A percentile compares a stretch with the other conserved stretches of the same genome.
phyloP scores from a whole-genome alignment of 768 basidiomycete species.

The Lanmaoa pseudosensibilis region DNA sequence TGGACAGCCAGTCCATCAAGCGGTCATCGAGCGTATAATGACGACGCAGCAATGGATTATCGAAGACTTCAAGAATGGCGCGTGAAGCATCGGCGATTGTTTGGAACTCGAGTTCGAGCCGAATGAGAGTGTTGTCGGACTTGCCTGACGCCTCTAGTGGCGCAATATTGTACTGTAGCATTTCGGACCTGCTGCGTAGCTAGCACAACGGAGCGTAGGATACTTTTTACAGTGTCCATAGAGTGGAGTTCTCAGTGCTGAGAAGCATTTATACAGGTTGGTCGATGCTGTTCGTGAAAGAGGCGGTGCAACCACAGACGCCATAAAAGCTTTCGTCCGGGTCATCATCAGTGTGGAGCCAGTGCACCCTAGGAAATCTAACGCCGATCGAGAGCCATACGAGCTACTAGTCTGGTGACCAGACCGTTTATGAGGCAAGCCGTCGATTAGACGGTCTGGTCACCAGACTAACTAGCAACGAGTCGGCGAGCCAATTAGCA shows the following conservation, averaged over 20 bases:
- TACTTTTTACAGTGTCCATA: slow-evolving; percentile 8
- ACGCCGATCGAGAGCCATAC: too few relatives aligned
- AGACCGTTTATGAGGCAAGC: too few relatives aligned
- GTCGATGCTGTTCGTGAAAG: too few relatives aligned
- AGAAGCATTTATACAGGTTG: too few relatives aligned
- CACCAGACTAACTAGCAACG: too few relatives aligned
- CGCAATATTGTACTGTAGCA: neutral
- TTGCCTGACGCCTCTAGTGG: neutral
- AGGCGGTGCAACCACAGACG: too few relatives aligned
- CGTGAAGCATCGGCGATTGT: slow-evolving; percentile 2
- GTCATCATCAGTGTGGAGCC: too few relatives aligned
- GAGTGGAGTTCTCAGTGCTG: neutral
- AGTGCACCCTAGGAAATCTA: too few relatives aligned
- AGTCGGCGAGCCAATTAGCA: too few relatives aligned
- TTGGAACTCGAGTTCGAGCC: slow-evolving; percentile 4
- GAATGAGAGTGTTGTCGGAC: slow-evolving; percentile 6
- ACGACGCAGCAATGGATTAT: neutral
- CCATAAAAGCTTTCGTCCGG: too few relatives aligned
- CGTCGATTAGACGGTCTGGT: too few relatives aligned
- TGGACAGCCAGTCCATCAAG: slow-evolving; percentile 6
- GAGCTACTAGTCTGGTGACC: too few relatives aligned
- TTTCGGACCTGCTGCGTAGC: neutral
- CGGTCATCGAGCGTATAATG: slow-evolving; percentile 3
- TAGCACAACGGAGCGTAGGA: neutral
- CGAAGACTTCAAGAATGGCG: slow-evolving; percentile 4